Conservation (phyloP, 2,329 filamentous ascomycete genomes). For the Pseudonectria foliicola region DNA sequence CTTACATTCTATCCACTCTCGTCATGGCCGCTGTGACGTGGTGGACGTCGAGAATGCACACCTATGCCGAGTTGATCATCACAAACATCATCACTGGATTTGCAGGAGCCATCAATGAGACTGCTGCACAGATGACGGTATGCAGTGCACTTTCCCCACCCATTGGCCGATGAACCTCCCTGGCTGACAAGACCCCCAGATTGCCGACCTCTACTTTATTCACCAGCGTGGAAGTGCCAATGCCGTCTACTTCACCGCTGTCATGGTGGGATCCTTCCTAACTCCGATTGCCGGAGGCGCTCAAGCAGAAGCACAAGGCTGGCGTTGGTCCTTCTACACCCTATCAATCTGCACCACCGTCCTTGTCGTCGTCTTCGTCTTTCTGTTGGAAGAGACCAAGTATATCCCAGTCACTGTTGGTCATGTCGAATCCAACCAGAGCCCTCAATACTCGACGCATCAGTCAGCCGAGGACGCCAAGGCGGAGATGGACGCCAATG, state of each 20-base stretch:
- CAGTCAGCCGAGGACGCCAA: not conserved
- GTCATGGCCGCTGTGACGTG: constrained; percentile 17
- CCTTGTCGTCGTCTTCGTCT: constrained; percentile 16
- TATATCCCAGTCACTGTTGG: constrained; percentile 15
- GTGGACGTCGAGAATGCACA: constrained; percentile 17
- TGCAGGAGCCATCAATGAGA: constrained; percentile 33
- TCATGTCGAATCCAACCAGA: not conserved
- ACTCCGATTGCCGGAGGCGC: constrained; percentile 23
- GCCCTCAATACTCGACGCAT: not conserved
- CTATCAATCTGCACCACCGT: constrained; percentile 16
- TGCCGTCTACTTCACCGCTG: constrained; percentile 24
- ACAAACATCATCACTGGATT: constrained; percentile 25
- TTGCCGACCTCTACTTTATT: constrained; percentile 27
- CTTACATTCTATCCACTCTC: constrained; percentile 20
- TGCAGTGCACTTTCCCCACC: constrained; percentile 1
- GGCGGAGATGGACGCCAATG: not conserved
- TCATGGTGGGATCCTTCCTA: constrained; percentile 25
- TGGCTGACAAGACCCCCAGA: constrained; percentile 11
- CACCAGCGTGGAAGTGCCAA: constrained; percentile 26
- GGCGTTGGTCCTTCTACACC: constrained; percentile 20
- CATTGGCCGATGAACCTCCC: accelerated
- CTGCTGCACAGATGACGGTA: constrained; percentile 31
- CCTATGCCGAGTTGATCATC: constrained; percentile 16
- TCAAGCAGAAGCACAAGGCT: constrained; percentile 15
- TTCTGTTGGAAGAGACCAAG: constrained; percentile 24